Evolutionary conservation across 768 basidiomycete species (phyloP).

Genomic region (Filobasidium wieringae): DNA sequence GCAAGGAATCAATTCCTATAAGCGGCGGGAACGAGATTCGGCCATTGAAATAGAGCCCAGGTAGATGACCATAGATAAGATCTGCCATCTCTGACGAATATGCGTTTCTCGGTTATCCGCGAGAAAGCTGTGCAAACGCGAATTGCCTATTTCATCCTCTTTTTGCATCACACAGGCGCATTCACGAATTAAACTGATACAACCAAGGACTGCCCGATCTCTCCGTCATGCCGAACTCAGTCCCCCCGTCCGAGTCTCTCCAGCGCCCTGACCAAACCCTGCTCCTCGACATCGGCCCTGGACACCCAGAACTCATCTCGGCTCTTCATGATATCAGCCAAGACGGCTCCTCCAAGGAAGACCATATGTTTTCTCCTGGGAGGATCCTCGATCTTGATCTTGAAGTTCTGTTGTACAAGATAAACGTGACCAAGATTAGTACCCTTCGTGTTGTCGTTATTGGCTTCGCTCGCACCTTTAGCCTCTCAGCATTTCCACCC

Average conservation of each 20-base stretch:
- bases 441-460: background rate
- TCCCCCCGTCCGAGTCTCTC: constrained; percentile 69
- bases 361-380: constrained; percentile 99
- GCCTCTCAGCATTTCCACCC: constrained; percentile 62
- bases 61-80: too few relatives aligned
- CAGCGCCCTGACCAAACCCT: constrained; percentile 57
- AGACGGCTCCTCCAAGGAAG: constrained; percentile 94
- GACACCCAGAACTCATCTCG: constrained; percentile 92
- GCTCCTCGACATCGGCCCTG: constrained; percentile 87
- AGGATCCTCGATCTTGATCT: constrained; percentile 95
- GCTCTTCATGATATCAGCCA: constrained; percentile 96
- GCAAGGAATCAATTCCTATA: too few relatives aligned
- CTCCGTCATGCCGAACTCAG: constrained; percentile 8
- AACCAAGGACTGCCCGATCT: background rate
- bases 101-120: too few relatives aligned
- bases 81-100: too few relatives aligned
- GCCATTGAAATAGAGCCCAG: too few relatives aligned
- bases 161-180: too few relatives aligned
- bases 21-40: too few relatives aligned
- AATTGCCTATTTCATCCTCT: too few relatives aligned
- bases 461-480: constrained; percentile 56
- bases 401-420: constrained; percentile 71
- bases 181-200: too few relatives aligned
- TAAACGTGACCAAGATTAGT: background rate
- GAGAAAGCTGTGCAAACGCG: too few relatives aligned